Conservation (phyloP, 805 yeast species). For the Ogataea degrootiae region DNA sequence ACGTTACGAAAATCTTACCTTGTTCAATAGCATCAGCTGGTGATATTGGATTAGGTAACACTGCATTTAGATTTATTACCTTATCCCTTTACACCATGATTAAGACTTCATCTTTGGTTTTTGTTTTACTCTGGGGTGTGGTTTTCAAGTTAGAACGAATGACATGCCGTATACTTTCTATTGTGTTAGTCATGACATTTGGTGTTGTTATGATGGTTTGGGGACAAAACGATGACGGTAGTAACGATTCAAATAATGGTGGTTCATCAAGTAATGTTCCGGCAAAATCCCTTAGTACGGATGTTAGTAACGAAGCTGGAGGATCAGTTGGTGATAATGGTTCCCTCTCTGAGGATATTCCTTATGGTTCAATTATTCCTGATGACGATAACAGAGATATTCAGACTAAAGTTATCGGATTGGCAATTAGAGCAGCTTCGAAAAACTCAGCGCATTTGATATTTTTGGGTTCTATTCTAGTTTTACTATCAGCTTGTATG, state of each 20-base stretch:
- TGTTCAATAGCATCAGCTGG: constrained; percentile 87
- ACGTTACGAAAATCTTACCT: constrained; percentile 60
- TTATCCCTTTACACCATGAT: constrained; percentile 88
- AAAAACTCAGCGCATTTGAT: constrained; percentile 20
- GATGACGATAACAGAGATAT: constrained; percentile 13
- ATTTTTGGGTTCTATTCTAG: constrained; percentile 64
- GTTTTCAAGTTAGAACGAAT: constrained; percentile 73
- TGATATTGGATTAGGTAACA: constrained; percentile 90
- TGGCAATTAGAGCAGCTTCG: constrained; percentile 7
- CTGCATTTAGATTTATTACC: constrained; percentile 73
- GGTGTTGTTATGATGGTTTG: constrained; percentile 90
- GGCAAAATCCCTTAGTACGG: not conserved
- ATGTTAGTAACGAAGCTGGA: not conserved
- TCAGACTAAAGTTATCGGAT: not conserved
- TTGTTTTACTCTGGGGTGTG: constrained; percentile 86
- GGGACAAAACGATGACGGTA: constrained; percentile 31
- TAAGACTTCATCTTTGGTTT: constrained; percentile 81
- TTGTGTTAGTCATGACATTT: constrained; percentile 71
- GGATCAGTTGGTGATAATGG: not conserved
- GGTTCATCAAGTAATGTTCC: not conserved
- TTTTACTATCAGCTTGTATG: constrained; percentile 70
- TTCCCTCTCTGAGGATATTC: constrained; percentile 7
- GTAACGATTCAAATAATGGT: not conserved
- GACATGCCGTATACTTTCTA: constrained; percentile 59
- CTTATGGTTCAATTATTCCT: constrained; percentile 21